Evolutionary conservation across 352 stramenopile species (phyloP).

Genomic region (Phytophthora colocasiae): DNA sequence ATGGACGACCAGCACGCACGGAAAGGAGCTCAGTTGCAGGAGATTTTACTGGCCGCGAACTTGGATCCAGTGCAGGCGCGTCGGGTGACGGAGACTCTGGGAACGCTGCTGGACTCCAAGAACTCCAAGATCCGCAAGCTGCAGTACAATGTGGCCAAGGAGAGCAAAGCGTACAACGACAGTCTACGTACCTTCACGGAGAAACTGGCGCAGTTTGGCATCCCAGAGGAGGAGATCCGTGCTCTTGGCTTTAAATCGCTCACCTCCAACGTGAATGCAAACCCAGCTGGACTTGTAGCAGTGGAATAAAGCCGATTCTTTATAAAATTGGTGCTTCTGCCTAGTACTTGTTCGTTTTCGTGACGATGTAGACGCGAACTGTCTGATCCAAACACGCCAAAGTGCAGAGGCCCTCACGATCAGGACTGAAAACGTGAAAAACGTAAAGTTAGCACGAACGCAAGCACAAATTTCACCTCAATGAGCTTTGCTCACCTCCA

Average conservation of each 20-base stretch:
- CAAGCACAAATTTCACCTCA: not conserved
- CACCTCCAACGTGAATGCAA: constrained; percentile 60
- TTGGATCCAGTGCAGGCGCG: constrained; percentile 76
- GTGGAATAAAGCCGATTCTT: constrained; percentile 45
- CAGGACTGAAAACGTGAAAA: constrained; percentile 50
- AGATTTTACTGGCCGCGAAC: constrained; percentile 75
- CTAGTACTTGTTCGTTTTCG: constrained; percentile 96
- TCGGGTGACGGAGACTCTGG: constrained; percentile 73
- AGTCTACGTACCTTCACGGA: constrained; percentile 74
- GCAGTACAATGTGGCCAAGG: constrained; percentile 74
- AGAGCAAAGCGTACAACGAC: constrained; percentile 84
- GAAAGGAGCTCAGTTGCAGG: constrained; percentile 74
- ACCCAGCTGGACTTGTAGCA: constrained; percentile 76
- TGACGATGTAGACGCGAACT: constrained; percentile 95
- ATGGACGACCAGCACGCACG: constrained; percentile 82
- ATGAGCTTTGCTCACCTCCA: constrained; percentile 76
- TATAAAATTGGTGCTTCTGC: constrained; percentile 18
- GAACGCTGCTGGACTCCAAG: constrained; percentile 64
- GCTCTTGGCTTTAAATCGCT: constrained; percentile 69
- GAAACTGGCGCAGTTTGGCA: constrained; percentile 72
- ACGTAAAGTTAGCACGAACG: constrained; percentile 2
- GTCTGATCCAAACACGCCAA: constrained; percentile 96
- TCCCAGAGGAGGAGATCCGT: constrained; percentile 78
- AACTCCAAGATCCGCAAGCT: constrained; percentile 67
- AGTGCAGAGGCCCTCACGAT: constrained; percentile 94